A percentile compares a stretch with the other conserved stretches of the same genome.
phyloP scores from a whole-genome alignment of 2,329 filamentous ascomycete species.

The Thermoascus crustaceus region DNA sequence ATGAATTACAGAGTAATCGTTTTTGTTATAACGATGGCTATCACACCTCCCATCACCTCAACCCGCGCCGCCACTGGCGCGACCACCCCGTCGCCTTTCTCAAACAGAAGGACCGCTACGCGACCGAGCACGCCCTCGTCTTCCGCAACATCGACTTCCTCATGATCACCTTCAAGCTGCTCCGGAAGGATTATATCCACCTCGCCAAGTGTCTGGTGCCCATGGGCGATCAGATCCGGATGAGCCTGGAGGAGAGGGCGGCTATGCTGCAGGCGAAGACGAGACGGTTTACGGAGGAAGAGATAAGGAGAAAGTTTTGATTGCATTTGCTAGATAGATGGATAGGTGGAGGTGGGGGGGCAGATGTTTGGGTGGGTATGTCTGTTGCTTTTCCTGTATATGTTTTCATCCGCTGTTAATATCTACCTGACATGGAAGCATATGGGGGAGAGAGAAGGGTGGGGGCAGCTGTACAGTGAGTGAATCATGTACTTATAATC shows the following conservation, averaged over 20 bases:
- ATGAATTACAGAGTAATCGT: constrained; percentile 59
- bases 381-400: too few relatives aligned
- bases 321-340: too few relatives aligned
- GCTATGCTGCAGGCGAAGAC: constrained; percentile 58
- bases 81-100: constrained; percentile 70
- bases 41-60: constrained; percentile 72
- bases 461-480: too few relatives aligned
- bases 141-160: constrained; percentile 78
- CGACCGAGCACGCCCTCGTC: constrained; percentile 59
- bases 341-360: too few relatives aligned
- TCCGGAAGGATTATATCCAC: constrained; percentile 63
- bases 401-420: too few relatives aligned
- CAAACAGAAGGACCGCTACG: constrained; percentile 59
- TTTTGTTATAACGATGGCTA: constrained; percentile 79
- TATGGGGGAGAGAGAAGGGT: too few relatives aligned
- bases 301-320: constrained; percentile 56
- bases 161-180: constrained; percentile 60
- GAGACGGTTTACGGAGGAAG: constrained; percentile 56
- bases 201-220: constrained; percentile 65
- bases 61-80: constrained; percentile 71
- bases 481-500: too few relatives aligned
- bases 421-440: too few relatives aligned
- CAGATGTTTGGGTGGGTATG: too few relatives aligned
- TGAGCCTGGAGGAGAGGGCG: constrained; percentile 57
- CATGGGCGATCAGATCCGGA: constrained; percentile 60